Conservation (phyloP, 2,329 filamentous ascomycete species). For the Pleurostoma richardsiae region DNA sequence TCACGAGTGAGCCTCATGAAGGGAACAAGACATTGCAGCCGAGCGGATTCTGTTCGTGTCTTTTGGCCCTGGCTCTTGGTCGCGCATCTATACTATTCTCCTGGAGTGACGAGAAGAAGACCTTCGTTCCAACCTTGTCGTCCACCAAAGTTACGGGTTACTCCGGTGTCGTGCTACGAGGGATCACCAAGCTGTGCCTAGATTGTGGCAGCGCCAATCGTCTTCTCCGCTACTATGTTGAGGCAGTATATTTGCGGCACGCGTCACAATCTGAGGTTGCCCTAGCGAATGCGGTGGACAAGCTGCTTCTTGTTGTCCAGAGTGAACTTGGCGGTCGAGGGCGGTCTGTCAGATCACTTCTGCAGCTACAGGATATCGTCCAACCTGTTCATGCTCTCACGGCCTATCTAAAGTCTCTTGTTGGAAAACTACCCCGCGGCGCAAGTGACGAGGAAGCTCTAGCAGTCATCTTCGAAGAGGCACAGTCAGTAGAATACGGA, state of each 20-base stretch:
- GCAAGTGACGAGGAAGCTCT: conserved; percentile 56
- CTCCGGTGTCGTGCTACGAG: conserved; percentile 41
- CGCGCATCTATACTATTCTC: conserved; percentile 67
- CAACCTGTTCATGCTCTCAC: conserved; percentile 43
- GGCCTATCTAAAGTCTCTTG: conserved; percentile 43
- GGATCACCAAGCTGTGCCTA: conserved; percentile 40
- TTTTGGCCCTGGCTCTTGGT: conserved; percentile 64
- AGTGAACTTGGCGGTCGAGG: conserved; percentile 39
- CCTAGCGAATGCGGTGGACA: conserved; percentile 43
- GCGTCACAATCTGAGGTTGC: conserved; percentile 44
- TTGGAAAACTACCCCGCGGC: conserved; percentile 37
- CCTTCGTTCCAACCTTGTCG: conserved; percentile 45
- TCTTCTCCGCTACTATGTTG: conserved; percentile 40
- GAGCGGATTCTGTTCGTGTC: conserved; percentile 45
- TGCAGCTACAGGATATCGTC: conserved; percentile 48
- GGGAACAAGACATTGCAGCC: conserved; percentile 38
- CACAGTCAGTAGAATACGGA: conserved; percentile 59
- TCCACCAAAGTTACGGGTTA: conserved; percentile 51
- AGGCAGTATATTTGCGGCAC: conserved; percentile 36
- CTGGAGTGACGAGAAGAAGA: conserved; percentile 46
- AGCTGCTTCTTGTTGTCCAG: conserved; percentile 43
- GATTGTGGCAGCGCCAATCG: conserved; percentile 42
- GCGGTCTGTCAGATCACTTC: conserved; percentile 37
- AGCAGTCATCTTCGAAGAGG: conserved; percentile 55
- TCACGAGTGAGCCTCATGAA: conserved; percentile 28